phyloP scores from a whole-genome alignment of 805 yeast genomes.

The Saturnispora bothae region DNA sequence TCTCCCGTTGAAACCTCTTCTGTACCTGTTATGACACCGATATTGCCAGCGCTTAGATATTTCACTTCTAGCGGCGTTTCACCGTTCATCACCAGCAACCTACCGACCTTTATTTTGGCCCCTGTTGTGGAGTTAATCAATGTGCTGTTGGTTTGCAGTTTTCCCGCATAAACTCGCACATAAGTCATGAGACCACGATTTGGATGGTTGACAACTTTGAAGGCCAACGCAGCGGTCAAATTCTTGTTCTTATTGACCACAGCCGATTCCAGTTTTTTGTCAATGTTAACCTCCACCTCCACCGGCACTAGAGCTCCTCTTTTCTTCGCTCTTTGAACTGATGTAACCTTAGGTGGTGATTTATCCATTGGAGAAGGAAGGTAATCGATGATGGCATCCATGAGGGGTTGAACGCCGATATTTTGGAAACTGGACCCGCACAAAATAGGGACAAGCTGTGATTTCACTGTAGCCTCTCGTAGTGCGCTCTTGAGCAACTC shows the following conservation, averaged over 20 bases:
- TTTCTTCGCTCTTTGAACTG: constrained; percentile 13
- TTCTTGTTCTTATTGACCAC: constrained; percentile 48
- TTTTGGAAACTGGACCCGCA: constrained; percentile 91
- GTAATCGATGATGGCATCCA: constrained; percentile 71
- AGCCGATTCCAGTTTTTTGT: constrained; percentile 36
- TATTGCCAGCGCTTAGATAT: constrained; percentile 61
- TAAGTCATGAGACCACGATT: constrained; percentile 75
- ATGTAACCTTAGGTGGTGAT: constrained; percentile 40
- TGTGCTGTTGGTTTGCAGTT: constrained; percentile 47
- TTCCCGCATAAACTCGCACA: constrained; percentile 83
- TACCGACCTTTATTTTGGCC: constrained; percentile 52
- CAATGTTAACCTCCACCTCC: constrained; percentile 27
- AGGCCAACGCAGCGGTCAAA: constrained; percentile 71
- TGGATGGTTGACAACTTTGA: constrained; percentile 83
- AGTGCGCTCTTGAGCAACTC: constrained; percentile 47
- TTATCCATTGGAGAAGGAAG: constrained; percentile 76
- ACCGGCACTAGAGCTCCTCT: constrained; percentile 5
- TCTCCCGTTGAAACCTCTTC: constrained; percentile 82
- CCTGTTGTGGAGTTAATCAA: constrained; percentile 64
- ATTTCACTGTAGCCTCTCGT: constrained; percentile 48
- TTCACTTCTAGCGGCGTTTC: constrained; percentile 68
- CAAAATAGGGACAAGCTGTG: constrained; percentile 61
- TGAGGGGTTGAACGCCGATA: constrained; percentile 88
- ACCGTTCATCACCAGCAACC: constrained; percentile 78
- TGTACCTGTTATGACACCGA: constrained; percentile 79